Percentiles rank a stretch among this genome's conserved stretches.
Evolutionary conservation across 148 eudicot species (phyloP).

Genomic region (Chenopodium berlandieri): DNA sequence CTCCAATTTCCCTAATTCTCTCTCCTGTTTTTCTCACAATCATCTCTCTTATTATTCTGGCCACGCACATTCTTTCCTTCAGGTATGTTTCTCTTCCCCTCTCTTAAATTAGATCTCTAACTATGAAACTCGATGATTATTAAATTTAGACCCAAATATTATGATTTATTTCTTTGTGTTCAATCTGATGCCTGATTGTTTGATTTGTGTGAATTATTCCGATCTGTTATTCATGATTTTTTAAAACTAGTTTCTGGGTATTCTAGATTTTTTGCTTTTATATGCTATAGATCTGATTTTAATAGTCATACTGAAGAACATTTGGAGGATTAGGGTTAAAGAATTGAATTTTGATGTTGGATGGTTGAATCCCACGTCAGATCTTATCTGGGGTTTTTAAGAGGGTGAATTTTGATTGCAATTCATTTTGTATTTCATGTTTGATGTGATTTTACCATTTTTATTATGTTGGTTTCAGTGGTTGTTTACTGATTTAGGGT

Average conservation of each 20-base stretch:
- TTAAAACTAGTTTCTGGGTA: not conserved
- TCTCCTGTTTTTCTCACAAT: not conserved
- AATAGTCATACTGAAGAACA: not conserved
- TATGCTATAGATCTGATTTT: constrained; percentile 17
- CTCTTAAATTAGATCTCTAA: not conserved
- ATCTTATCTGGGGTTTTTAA: constrained; percentile 13
- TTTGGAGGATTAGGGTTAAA: not conserved
- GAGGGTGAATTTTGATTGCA: not conserved
- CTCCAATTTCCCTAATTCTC: not conserved
- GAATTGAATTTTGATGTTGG: not conserved
- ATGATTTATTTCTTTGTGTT: not conserved
- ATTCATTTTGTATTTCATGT: not conserved
- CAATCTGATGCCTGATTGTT: not conserved
- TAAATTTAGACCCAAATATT: not conserved
- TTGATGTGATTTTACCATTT: not conserved
- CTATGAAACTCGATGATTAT: not conserved
- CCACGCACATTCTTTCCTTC: not conserved
- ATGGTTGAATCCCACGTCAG: constrained; percentile 16
- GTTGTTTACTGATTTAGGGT: not conserved
- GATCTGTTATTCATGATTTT: not conserved
- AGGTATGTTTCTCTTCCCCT: not conserved
- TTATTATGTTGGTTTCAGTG: not conserved
- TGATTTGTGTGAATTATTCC: not conserved
- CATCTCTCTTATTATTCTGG: not conserved
- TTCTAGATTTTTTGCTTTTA: not conserved